Base-by-base conservation (phyloP, 345 rosid genomes). In the Anastatica hierochuntica region DNA sequence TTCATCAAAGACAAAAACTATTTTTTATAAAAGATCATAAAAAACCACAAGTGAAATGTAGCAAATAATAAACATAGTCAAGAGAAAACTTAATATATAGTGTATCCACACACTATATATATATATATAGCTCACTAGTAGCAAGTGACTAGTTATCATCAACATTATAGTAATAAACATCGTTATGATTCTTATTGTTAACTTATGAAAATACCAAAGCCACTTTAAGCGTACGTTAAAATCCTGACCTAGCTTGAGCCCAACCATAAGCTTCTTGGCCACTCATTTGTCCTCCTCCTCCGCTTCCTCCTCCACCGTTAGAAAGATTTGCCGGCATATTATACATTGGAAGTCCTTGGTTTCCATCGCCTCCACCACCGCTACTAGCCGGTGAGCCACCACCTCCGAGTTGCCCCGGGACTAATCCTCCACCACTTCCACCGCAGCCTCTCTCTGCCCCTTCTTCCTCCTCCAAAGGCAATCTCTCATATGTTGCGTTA, bases 311-410 rank as follows among this genome's bases (percentile, higher is more conserved):
- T 0, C 54, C 60, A 7, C 61, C 62, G 43, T 79, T 87, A n/a
- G 84, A 68, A 67, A 82, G 75, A 71, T 77, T 88, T 48, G 92
- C 78, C 4, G 76, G 82, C 74, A 74, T 65, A 72, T 71, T 83
- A 35, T 72, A 88, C 42, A 64, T 73, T 4, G 79, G 74, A 58
- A 80, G 58, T 12, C 77, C 74, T 41, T 56, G 71, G 12, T 79
- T 67, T 5, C 74, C 71, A 6, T 81, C 83, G 6, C 79, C 46
- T 14, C 77, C 80, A 5, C 74, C 69, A 24, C 70, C 68, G 4
- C 79, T 63, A 31, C 77, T 60, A 3, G 77, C 43, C 14, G 76
- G 71, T 1, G 67, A 63, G 8, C 70, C 59, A 0, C 60, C 60
- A 1, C 64, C 67, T 13, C 68, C 56, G 5, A 31, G 62, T 55